Evolutionary conservation across 768 basidiomycete species (phyloP).

Genomic region (Phlegmacium glaucopus): DNA sequence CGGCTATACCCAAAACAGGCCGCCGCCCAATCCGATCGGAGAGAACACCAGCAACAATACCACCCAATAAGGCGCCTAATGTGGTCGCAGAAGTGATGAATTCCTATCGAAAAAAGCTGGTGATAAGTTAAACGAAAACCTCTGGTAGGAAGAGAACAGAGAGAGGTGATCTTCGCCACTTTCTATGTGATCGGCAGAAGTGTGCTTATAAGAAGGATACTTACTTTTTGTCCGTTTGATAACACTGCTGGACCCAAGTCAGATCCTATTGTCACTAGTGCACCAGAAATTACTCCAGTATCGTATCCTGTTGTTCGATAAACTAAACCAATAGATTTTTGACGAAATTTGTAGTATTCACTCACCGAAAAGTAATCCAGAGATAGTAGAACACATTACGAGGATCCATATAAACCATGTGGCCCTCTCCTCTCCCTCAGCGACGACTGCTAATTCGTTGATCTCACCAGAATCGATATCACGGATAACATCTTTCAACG

Average conservation of each 20-base stretch:
- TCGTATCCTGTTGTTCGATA: conserved; percentile 56
- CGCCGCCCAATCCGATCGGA: conserved; percentile 72
- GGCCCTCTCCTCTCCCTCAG: conserved; percentile 62
- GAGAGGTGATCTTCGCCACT: background rate
- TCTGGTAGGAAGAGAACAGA: background rate
- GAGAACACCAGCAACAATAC: conserved; percentile 62
- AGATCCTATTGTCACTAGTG: conserved; percentile 68
- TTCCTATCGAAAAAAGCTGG: conserved; percentile 43
- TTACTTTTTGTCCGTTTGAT: conserved; percentile 62
- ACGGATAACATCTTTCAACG: conserved; percentile 16
- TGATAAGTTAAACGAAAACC: background rate
- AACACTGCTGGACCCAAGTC: conserved; percentile 59
- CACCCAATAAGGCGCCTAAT: conserved; percentile 73
- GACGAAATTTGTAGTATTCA: background rate
- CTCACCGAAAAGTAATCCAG: conserved; percentile 73
- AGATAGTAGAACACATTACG: conserved; percentile 71
- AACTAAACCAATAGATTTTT: background rate
- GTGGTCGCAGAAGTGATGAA: conserved; percentile 80
- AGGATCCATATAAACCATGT: conserved; percentile 80
- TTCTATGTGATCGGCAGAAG: background rate
- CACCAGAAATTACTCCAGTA: conserved; percentile 78
- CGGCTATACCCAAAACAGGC: conserved; percentile 61
- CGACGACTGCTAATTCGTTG: conserved; percentile 55
- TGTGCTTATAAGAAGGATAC: background rate
- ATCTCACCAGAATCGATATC: conserved; percentile 47